Evolutionary conservation across 176 grass and related monocot species (phyloP), one percentile per base, ranked within the genome.

Genomic region (Phyllostachys edulis): DNA sequence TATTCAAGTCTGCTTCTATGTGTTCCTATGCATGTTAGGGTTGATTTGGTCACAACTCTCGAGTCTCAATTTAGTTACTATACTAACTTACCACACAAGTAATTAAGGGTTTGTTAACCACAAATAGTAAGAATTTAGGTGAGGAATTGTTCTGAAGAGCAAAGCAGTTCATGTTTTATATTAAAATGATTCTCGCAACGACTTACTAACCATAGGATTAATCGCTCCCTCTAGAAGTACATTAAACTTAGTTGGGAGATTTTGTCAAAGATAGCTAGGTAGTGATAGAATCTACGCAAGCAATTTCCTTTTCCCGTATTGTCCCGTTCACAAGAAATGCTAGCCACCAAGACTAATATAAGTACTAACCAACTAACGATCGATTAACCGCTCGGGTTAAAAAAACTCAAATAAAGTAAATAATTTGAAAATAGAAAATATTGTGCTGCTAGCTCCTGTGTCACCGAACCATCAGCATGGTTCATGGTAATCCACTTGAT

Each of bases 181-280:
- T 41, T 1, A 24, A 29, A 52, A 6, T 73, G 57, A 80, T 57
- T 66, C 45, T 6, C 23, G 54, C 59, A 80, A 42, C 45, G 61
- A 56, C 18, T 73, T 62, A 5, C 74, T 57, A 65, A 78, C 67
- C 60, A 50, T 75, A 24, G n/a, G 50, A 21, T 57, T 68, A 87
- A 82, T 50, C 26, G 32, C 79, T 32, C 68, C 21, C 51, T 39
- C 66, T 62, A 76, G 26, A 82, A 60, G 78, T 75, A 20, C 36
- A 20, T 24, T 46, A 55, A 59, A 14, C 11, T 55, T 80, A 0
- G 42, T 29, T 10, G 11, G 14, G 50, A 55, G 71, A 69, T 82
- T 26, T 67, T 61, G 62, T 68, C 62, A 76, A 87, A 75, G 55
- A 7, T 57, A n/a, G 70, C 24, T 75, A 52, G 60, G 1, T 29